Evolutionary conservation across 805 yeast species (phyloP).

Genomic region (Candida koratica): DNA sequence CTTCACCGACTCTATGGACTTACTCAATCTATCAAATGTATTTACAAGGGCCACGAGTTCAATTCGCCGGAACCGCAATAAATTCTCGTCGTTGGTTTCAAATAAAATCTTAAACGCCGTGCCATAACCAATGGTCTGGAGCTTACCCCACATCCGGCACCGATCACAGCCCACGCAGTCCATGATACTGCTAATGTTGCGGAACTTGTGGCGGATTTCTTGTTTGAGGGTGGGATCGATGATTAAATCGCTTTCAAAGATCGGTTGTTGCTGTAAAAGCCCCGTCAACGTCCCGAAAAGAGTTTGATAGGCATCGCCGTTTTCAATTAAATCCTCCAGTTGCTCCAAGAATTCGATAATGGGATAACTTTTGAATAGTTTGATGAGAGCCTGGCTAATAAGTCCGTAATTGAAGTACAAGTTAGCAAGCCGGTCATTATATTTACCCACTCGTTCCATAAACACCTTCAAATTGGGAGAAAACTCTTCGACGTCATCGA

Average conservation of each 20-base stretch:
- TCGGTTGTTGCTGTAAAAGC: slow-evolving; percentile 29
- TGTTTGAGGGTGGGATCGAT: slow-evolving; percentile 59
- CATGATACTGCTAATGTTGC: slow-evolving; percentile 89
- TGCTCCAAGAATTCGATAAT: slow-evolving; percentile 16
- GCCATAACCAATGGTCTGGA: slow-evolving; percentile 96
- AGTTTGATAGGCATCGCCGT: slow-evolving; percentile 36
- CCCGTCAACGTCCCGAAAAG: slow-evolving; percentile 18
- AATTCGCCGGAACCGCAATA: slow-evolving; percentile 60
- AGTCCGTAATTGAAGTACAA: slow-evolving; percentile 90
- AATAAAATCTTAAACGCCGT: slow-evolving; percentile 89
- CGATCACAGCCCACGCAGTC: slow-evolving; percentile 98
- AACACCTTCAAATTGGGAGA: slow-evolving; percentile 79
- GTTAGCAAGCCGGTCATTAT: slow-evolving; percentile 85
- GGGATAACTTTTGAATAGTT: slow-evolving; percentile 35
- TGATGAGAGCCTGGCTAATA: slow-evolving; percentile 74
- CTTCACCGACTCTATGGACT: slow-evolving; percentile 71
- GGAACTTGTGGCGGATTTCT: slow-evolving; percentile 82
- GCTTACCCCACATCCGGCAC: slow-evolving; percentile 96
- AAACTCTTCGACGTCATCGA: slow-evolving; percentile 52
- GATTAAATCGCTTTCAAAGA: slow-evolving; percentile 46
- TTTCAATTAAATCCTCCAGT: slow-evolving; percentile 45
- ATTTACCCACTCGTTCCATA: slow-evolving; percentile 84
- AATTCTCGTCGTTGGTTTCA: slow-evolving; percentile 58
- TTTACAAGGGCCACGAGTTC: slow-evolving; percentile 89
- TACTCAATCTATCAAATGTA: slow-evolving; percentile 88